Evolutionary conservation across 306 rosid species (phyloP).

Genomic region (Cucurbita ficifolia): DNA sequence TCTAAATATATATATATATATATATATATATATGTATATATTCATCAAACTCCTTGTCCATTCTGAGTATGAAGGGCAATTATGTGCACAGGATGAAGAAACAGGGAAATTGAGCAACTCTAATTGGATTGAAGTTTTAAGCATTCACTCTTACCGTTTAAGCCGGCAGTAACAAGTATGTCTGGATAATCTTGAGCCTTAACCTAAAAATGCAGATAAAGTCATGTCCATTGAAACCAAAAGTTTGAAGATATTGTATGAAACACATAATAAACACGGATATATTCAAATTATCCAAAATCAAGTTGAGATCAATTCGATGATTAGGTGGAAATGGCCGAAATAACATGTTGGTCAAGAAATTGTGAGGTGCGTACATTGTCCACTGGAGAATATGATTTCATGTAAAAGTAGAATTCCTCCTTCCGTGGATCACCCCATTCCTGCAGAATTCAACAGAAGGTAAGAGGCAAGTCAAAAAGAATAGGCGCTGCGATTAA

Average conservation of each 20-base stretch:
- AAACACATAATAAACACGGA: not conserved
- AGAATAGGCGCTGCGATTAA: not conserved
- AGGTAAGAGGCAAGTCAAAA: not conserved
- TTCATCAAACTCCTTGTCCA: not conserved
- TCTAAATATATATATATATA: no score
- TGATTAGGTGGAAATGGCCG: not conserved
- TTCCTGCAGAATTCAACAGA: slow-evolving; percentile 47
- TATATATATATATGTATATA: not conserved
- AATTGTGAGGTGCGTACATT: slow-evolving; percentile 43
- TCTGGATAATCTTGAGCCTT: slow-evolving; percentile 63
- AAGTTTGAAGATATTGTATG: not conserved
- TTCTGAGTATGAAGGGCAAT: not conserved
- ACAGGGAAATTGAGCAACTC: not conserved
- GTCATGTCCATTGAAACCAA: not conserved
- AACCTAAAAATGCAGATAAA: slow-evolving; percentile 32
- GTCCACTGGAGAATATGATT: slow-evolving; percentile 93
- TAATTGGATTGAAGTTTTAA: not conserved
- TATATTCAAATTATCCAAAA: not conserved
- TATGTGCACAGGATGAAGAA: not conserved
- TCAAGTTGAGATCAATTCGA: not conserved
- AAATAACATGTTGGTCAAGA: not conserved
- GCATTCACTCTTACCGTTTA: slow-evolving; percentile 46
- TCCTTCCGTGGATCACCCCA: slow-evolving; percentile 97
- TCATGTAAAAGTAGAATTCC: slow-evolving; percentile 88
- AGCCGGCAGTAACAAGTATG: slow-evolving; percentile 83